Base-by-base conservation (phyloP, 148 eudicot species). In the Vaccinium macrocarpon region DNA sequence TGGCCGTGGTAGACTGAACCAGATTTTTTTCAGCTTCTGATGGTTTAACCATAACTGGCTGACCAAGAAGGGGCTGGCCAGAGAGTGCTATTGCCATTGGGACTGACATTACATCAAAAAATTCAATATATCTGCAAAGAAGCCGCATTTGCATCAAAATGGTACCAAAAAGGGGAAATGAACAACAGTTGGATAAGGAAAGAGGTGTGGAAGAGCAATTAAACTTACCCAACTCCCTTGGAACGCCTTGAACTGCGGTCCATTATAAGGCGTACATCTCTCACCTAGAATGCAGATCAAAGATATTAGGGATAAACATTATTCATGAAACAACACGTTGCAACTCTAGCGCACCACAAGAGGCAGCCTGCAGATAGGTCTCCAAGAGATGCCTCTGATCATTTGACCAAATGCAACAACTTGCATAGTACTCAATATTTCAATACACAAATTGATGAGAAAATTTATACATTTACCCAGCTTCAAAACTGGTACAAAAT, bases 1-100 rank as follows among this genome's bases (percentile, higher is more conserved):
- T 85, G 64, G 94, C 70, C 49, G 92, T 84, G 76, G 91, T 91
- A 32, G 98, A 90, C 88, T 94, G 97, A 76, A 92, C 97, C 86
- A 94, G 90, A 84, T 96, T 96, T 90, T 96, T 96, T 89, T 96
- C 98, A 82, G 98, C 98, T 92, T 94, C 98, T 78, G 98, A 96
- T 61, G 98, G 98, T 71, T 94, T 96, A 83, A 96, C 98, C 98
- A 96, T 96, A 76, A 96, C 92, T n/a, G 98, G 95, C 15, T 88
- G 91, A 71, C 98, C 97, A 87, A 93, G 95, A 80, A 96, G 93
- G 72, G 90, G 93, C 88, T 93, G 98, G 85, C 98, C 98, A 84
- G 95, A 94, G 42, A 96, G 91, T 51, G 98, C 98, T 83, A 96
- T 96, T 84, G 97, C 98, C 98, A 96, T 94, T 71, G 98, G 98